Evolutionary conservation across 192 early-diverging fungal species (phyloP).

Genomic region (Backusella parvicylindrica): DNA sequence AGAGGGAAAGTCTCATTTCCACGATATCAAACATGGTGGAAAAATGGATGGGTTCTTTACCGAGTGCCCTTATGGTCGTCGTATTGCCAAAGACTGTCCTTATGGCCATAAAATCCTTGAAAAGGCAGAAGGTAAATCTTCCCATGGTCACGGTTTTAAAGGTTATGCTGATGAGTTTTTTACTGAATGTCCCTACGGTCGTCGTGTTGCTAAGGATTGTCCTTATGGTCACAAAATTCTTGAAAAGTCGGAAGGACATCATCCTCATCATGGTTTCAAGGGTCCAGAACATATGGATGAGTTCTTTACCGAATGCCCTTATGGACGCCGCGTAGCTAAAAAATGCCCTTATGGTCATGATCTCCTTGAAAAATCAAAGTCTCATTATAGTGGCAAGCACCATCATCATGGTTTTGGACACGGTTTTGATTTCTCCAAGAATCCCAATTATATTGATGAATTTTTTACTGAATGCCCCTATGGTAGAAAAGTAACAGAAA

Average conservation of each 20-base stretch:
- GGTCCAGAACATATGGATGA: too few species aligned
- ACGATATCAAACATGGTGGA: background rate
- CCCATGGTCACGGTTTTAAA: background rate
- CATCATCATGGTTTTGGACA: background rate
- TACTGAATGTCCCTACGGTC: background rate
- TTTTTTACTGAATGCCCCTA: background rate
- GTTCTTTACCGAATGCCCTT: conserved; percentile 7
- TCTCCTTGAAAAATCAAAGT: background rate
- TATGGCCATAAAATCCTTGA: background rate
- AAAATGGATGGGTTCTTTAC: background rate
- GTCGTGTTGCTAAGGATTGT: background rate
- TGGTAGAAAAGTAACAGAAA: background rate
- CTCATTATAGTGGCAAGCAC: background rate
- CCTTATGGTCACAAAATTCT: background rate
- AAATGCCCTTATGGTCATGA: background rate
- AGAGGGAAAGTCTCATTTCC: background rate
- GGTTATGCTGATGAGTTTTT: conserved; percentile 1
- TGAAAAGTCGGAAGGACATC: background rate
- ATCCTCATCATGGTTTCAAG: background rate
- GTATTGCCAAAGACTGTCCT: background rate
- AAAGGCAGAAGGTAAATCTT: background rate
- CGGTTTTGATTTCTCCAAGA: background rate
- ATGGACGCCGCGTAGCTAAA: background rate
- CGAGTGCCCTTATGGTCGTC: conserved; percentile 6
- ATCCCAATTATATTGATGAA: background rate